Evolutionary conservation across 2,329 filamentous ascomycete genomes (phyloP).

Genomic region (Hypoxylon sp.): DNA sequence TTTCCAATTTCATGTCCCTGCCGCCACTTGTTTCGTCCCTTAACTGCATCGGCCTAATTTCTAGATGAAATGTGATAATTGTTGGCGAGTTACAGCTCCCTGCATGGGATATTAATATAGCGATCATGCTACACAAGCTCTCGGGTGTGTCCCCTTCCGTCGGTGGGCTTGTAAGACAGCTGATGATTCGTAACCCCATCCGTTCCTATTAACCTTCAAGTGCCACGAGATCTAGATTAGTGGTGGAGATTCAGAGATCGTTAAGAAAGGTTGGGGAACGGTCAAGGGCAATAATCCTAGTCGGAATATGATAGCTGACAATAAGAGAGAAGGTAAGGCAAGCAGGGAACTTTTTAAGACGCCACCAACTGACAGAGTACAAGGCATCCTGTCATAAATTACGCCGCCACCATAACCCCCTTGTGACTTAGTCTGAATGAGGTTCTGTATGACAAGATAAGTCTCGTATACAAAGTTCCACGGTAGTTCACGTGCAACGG

Average conservation of each 20-base stretch:
- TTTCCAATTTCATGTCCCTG: not conserved
- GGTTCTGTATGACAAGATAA: not conserved
- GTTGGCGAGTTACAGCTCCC: not conserved
- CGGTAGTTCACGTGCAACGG: not conserved
- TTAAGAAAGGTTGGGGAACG: not conserved
- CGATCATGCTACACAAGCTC: conserved; percentile 7
- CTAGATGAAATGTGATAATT: conserved; percentile 1
- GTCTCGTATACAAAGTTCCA: not conserved
- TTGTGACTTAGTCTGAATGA: not conserved
- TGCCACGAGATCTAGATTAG: not conserved
- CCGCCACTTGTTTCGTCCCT: not conserved
- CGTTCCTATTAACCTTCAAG: not conserved
- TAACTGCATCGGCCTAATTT: not conserved
- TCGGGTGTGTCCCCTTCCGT: not conserved
- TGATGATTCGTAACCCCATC: not conserved
- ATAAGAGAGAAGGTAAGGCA: not conserved
- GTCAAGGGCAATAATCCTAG: not conserved
- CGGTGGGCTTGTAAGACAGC: not conserved
- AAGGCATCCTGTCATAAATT: not conserved
- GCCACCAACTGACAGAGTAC: not conserved
- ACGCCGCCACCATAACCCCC: not conserved
- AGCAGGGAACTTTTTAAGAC: not conserved
- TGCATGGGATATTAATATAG: conserved; percentile 12
- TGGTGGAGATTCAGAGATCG: not conserved
- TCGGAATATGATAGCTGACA: not conserved